Evolutionary conservation across 257 asterid genomes (phyloP), one percentile per base, ranked within the genome.

Genomic region (Nicotiana benthamiana): DNA sequence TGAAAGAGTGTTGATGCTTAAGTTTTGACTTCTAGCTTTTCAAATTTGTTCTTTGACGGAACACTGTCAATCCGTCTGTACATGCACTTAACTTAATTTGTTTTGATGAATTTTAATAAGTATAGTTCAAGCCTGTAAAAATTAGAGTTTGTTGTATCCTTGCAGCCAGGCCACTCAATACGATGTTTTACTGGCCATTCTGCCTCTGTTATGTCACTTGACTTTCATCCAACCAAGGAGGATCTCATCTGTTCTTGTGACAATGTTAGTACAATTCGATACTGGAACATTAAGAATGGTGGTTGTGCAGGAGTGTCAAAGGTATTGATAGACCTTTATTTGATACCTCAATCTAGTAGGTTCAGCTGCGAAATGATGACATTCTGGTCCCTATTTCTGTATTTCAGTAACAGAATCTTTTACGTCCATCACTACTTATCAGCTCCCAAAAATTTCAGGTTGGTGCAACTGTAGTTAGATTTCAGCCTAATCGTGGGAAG

Each of bases 181-280:
- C 82, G 82, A 64, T 79, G 87, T 59, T 83, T 86, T 66, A 67
- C 57, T 75, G 89, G 87, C 61, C 89, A 86, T 83, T 43, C 80
- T 74, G 84, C 80, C 62, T 28, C 88, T 8, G 88, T 83, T 78
- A 22, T 83, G 68, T 86, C 89, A 63, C 78, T 83, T 65, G 89
- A 86, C 82, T 81, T 86, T 59, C 87, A 86, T 79, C 89, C 89
- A 27, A 86, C 67, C 66, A 79, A 83, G 51, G 89, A 83, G 59
- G 85, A 81, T 59, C 78, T 86, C 13, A 67, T 83, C 63, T 86
- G 87, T 80, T 86, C 87, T 52, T 68, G 83, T 78, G 89, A 83
- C 75, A 75, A 75, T 46, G 81, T 18, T 65, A 51, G 82, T 81
- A 64, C 83, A 17, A 83, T 86, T 43, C 87, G 89, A 56, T 83